Evolutionary conservation across 768 basidiomycete species (phyloP).

Genomic region (Mycena leptocephala): DNA sequence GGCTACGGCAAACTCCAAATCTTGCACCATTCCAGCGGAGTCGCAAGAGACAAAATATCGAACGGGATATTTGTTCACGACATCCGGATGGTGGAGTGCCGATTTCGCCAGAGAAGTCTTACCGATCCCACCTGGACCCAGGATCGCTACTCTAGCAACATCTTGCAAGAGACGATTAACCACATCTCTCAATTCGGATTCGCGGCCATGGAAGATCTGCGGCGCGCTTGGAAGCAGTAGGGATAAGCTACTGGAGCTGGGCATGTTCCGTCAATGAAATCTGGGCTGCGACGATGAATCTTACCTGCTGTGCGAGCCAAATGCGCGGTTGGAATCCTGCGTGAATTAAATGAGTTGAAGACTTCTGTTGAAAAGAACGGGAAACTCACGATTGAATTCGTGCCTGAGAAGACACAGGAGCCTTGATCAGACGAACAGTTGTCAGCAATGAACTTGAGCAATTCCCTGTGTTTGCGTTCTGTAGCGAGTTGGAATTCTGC

Average conservation of each 20-base stretch:
- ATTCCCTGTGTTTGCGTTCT: no score
- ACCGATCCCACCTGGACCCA: constrained; percentile 15
- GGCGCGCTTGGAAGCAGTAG: not conserved
- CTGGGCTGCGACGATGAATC: no score
- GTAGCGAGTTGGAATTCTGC: no score
- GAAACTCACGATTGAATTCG: no score
- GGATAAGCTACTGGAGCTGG: not conserved
- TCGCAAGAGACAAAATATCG: constrained; percentile 18
- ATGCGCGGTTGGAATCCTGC: no score
- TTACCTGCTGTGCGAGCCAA: no score
- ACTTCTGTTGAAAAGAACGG: no score
- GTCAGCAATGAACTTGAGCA: no score
- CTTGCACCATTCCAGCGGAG: not conserved
- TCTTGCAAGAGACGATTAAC: not conserved
- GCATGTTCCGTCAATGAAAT: no score
- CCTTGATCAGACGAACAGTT: no score
- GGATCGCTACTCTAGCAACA: not conserved
- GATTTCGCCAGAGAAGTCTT: constrained; percentile 1
- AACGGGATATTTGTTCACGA: not conserved
- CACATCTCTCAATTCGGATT: not conserved
- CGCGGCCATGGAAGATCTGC: constrained; percentile 7
- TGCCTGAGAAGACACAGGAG: no score
- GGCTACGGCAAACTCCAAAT: not conserved
- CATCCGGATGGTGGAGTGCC: not conserved
- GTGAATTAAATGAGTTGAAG: no score